Evolutionary conservation across 1,284 basidiomycete species (phyloP).

Genomic region (Schizophyllum commune): DNA sequence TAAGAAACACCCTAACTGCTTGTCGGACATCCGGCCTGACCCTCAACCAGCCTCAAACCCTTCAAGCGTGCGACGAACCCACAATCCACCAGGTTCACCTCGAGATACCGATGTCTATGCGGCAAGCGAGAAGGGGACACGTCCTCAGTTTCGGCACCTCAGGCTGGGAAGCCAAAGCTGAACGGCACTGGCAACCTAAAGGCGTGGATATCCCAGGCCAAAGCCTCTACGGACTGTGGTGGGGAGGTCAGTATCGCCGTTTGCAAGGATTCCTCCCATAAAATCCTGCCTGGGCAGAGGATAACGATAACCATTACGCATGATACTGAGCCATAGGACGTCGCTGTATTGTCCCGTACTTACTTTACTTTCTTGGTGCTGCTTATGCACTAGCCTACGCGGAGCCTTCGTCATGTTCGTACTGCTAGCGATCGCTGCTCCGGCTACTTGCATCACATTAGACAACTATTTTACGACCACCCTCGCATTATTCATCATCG

Average conservation of each 20-base stretch:
- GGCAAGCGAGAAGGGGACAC: neutral
- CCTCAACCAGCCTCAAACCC: neutral
- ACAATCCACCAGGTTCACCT: neutral
- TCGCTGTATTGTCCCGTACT: too few species aligned
- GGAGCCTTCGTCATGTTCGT: too few species aligned
- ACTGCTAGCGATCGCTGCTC: too few species aligned
- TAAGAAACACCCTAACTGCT: neutral
- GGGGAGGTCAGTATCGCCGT: neutral
- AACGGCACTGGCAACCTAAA: neutral
- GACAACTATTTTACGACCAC: too few species aligned
- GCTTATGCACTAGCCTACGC: too few species aligned
- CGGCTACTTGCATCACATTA: too few species aligned
- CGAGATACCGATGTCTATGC: neutral
- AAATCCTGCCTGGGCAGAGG: neutral
- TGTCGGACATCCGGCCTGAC: neutral
- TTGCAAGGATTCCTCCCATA: neutral
- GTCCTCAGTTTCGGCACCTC: neutral
- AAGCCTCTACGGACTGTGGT: neutral
- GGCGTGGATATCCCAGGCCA: neutral
- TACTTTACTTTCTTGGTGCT: too few species aligned
- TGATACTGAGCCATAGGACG: neutral
- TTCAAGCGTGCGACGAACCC: neutral
- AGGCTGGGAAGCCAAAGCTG: neutral
- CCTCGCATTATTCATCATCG: neutral
- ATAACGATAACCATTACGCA: neutral